Percentiles rank a stretch among this genome's conserved stretches.
phyloP scores from a whole-genome alignment of 2,329 filamentous ascomycete genomes.

The Orbilia brochopaga region DNA sequence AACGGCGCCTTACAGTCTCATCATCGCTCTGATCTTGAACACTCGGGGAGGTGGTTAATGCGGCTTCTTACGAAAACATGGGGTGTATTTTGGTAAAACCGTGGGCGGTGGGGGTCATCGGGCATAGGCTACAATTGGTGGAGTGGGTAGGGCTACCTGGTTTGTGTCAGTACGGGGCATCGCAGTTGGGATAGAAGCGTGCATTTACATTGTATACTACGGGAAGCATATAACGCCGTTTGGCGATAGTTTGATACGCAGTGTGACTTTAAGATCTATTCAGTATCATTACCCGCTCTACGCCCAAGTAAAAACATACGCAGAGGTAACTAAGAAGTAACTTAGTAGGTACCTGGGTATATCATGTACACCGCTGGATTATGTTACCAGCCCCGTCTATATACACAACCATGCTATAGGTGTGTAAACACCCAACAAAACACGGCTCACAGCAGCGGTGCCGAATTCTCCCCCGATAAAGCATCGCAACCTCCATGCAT shows the following conservation, averaged over 20 bases:
- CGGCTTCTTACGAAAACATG: too few relatives aligned
- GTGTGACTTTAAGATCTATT: too few relatives aligned
- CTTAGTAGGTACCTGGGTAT: too few relatives aligned
- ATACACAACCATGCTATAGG: too few relatives aligned
- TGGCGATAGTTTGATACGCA: not conserved
- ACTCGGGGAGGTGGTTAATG: slow-evolving; percentile 53
- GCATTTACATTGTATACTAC: not conserved
- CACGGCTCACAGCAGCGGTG: too few relatives aligned
- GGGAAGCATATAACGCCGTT: not conserved
- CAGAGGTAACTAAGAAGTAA: too few relatives aligned
- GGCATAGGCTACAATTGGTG: not conserved
- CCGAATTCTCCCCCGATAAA: not conserved
- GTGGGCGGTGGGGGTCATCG: not conserved
- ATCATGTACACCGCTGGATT: too few relatives aligned
- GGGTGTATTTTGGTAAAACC: not conserved
- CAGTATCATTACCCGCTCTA: too few relatives aligned
- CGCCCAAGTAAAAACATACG: too few relatives aligned
- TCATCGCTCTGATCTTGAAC: slow-evolving; percentile 53
- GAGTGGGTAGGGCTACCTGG: slow-evolving; percentile 1
- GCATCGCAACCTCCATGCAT: not conserved
- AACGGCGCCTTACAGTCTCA: slow-evolving; percentile 30
- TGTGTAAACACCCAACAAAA: too few relatives aligned
- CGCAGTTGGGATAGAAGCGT: slow-evolving; percentile 48
- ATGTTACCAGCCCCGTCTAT: too few relatives aligned
- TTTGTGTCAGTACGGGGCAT: slow-evolving; percentile 40